Evolutionary conservation across 208 protist genomes (phyloP).

Genomic region (Novymonas esmeraldas): DNA sequence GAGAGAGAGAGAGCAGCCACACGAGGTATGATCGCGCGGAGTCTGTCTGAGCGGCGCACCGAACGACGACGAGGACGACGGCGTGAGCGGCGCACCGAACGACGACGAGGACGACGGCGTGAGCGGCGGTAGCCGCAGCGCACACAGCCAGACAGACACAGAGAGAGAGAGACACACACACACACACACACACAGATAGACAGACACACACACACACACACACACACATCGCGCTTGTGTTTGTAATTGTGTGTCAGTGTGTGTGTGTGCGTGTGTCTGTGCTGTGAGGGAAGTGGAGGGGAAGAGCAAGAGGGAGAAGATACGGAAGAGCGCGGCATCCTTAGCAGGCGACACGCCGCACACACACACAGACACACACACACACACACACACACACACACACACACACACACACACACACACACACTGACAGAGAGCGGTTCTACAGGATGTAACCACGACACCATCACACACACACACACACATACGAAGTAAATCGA

Average conservation of each 20-base stretch:
- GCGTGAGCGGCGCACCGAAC: background rate
- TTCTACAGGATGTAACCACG: too few relatives aligned
- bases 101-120: background rate
- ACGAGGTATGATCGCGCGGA: background rate
- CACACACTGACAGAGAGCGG: background rate
- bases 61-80: background rate
- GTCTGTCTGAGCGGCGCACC: background rate
- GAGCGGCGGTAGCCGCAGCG: background rate
- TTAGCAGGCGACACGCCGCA: background rate
- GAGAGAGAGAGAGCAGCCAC: background rate
- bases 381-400: background rate
- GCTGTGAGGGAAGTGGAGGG: too few relatives aligned
- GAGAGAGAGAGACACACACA: background rate
- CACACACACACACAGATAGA: background rate
- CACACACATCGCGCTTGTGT: background rate
- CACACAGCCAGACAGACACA: background rate
- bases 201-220: background rate
- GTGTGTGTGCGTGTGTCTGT: conserved; percentile 13
- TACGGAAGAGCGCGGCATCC: too few relatives aligned
- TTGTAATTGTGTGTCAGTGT: background rate
- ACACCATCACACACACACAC: background rate
- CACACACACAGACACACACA: background rate
- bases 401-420: too few relatives aligned
- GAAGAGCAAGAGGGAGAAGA: too few relatives aligned
- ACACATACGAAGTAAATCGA: background rate